phyloP scores from a whole-genome alignment of 2,329 filamentous ascomycete species.

The Ceratocystis alfenasii region DNA sequence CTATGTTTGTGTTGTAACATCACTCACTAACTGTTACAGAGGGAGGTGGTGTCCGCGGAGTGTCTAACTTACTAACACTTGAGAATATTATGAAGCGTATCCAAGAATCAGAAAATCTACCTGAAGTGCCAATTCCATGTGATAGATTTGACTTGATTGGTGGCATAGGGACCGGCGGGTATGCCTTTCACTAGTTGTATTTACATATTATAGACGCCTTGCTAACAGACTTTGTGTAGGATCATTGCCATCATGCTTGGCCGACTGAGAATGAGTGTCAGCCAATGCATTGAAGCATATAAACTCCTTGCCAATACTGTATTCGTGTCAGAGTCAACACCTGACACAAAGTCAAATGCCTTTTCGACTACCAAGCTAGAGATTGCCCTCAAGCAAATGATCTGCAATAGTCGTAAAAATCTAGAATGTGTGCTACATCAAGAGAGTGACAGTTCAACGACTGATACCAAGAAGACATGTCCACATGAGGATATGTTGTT shows the following conservation, averaged over 20 bases:
- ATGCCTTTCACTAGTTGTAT: neutral
- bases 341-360: neutral
- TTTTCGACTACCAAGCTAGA: neutral
- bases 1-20: too few relatives aligned
- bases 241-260: neutral
- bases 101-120: slow-evolving; percentile 19
- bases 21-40: slow-evolving; percentile 16
- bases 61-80: slow-evolving; percentile 27
- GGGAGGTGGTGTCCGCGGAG: slow-evolving; percentile 26
- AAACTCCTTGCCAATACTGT: neutral
- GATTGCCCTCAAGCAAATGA: neutral
- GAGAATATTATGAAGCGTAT: slow-evolving; percentile 16
- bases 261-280: neutral
- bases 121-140: slow-evolving; percentile 25
- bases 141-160: slow-evolving; percentile 28
- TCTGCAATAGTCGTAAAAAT: neutral
- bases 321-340: neutral
- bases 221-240: neutral
- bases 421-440: neutral
- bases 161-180: slow-evolving; percentile 28
- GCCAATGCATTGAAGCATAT: neutral
- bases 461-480: neutral
- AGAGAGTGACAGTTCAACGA: neutral
- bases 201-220: too few relatives aligned
- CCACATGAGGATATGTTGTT: neutral